These are phyloP conservation scores for Flaveria floridana DNA, from an alignment of 140 eudicot genomes.

Conservation along the genomic window DNA sequence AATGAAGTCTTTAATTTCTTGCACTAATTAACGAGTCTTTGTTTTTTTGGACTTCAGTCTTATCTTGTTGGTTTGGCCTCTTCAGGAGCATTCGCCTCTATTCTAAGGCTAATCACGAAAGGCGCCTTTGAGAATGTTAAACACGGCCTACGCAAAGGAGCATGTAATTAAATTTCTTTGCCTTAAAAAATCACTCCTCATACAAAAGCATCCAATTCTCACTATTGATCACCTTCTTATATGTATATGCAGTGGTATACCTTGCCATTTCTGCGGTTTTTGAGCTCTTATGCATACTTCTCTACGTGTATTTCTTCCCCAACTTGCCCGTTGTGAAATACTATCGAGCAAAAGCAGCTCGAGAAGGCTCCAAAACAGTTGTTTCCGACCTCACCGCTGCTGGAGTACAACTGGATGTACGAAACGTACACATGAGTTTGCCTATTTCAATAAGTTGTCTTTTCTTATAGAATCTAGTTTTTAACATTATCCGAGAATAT, in stretches of 20 bases:
- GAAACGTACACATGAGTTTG: not conserved
- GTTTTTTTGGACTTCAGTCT: conserved; percentile 37
- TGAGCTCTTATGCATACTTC: conserved; percentile 48
- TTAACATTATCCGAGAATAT: not conserved
- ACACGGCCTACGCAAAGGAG: conserved; percentile 64
- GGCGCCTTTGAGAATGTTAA: conserved; percentile 50
- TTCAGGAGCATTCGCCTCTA: conserved; percentile 55
- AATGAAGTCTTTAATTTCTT: not conserved
- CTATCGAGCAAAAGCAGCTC: conserved; percentile 58
- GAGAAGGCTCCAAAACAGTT: conserved; percentile 61
- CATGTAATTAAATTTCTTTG: conserved; percentile 34
- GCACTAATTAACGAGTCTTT: not conserved
- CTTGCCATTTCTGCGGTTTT: conserved; percentile 47
- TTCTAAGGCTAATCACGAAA: conserved; percentile 55
- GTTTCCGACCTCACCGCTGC: conserved; percentile 54
- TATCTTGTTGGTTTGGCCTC: conserved; percentile 59
- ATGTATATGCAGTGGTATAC: conserved; percentile 46
- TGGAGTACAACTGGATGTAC: conserved; percentile 38
- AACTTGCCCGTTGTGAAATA: conserved; percentile 54
- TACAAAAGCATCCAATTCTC: not conserved
- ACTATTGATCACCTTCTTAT: not conserved
- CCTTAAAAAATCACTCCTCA: not conserved
- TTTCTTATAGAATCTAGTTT: not conserved
- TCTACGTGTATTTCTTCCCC: conserved; percentile 48
- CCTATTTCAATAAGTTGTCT: not conserved